These are phyloP conservation scores for Phlyctochytrium arcticum DNA, from an alignment of 192 early-diverging fungal genomes.

Conservation along the genomic window DNA sequence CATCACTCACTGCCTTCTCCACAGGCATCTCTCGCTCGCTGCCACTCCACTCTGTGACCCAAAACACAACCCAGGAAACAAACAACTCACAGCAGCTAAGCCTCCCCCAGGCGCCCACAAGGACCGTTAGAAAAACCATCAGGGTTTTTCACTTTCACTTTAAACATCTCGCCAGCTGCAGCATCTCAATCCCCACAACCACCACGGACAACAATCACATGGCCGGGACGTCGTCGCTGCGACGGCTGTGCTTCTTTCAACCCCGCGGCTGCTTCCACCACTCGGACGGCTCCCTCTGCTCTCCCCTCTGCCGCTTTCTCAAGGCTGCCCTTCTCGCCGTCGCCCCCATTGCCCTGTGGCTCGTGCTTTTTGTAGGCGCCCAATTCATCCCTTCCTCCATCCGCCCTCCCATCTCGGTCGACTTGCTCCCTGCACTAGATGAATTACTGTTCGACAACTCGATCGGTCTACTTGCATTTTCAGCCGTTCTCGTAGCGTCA, in stretches of 20 bases:
- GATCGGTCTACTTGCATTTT: slow-evolving; percentile 20
- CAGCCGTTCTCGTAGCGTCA: slow-evolving; percentile 10
- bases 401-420: slow-evolving; percentile 63
- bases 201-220: neutral
- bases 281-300: neutral
- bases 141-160: too few species aligned
- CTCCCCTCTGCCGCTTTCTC: slow-evolving; percentile 17
- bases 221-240: neutral
- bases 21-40: too few species aligned
- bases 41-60: too few species aligned
- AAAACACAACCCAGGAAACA: too few species aligned
- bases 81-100: too few species aligned
- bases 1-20: too few species aligned
- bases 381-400: slow-evolving; percentile 28
- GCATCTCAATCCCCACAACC: too few species aligned
- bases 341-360: slow-evolving; percentile 26
- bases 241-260: slow-evolving; percentile 7
- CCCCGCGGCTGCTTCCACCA: neutral
- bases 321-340: slow-evolving; percentile 12
- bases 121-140: too few species aligned
- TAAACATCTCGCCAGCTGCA: too few species aligned
- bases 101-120: too few species aligned
- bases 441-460: slow-evolving; percentile 65
- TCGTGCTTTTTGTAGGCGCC: slow-evolving; percentile 21
- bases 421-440: slow-evolving; percentile 61